Conservation (phyloP, 2,329 filamentous ascomycete genomes). For the Alternaria rosae region DNA sequence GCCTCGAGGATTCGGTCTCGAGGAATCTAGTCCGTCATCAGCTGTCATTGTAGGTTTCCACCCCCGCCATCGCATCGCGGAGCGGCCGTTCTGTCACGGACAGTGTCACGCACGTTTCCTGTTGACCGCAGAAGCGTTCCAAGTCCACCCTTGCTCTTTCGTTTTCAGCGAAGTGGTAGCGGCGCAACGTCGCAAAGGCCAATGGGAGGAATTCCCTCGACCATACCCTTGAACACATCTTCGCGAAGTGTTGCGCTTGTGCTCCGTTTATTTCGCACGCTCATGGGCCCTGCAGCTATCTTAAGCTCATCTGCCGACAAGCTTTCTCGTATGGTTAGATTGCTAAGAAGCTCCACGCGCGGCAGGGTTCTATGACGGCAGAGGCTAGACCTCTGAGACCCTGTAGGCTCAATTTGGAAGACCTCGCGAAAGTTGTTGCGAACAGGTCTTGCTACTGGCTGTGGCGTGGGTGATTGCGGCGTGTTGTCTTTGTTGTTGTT, state of each 20-base stretch:
- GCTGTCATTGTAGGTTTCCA: background rate
- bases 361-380: background rate
- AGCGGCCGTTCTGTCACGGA: conserved; percentile 10
- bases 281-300: background rate
- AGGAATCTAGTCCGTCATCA: background rate
- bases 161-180: conserved; percentile 1
- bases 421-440: background rate
- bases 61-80: background rate
- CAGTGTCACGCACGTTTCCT: conserved; percentile 11
- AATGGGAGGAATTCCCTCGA: background rate
- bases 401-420: background rate
- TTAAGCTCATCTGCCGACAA: conserved; percentile 16
- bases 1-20: background rate
- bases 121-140: conserved; percentile 7
- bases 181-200: background rate
- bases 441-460: background rate
- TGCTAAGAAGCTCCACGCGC: conserved; percentile 5
- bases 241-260: background rate
- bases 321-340: conserved; percentile 14
- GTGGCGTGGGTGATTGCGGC: background rate
- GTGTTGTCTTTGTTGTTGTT: background rate
- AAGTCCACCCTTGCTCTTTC: background rate
- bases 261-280: background rate
- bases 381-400: background rate
- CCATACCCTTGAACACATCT: background rate